phyloP scores from a whole-genome alignment of 2,329 filamentous ascomycete species.

The Neurospora sp. region DNA sequence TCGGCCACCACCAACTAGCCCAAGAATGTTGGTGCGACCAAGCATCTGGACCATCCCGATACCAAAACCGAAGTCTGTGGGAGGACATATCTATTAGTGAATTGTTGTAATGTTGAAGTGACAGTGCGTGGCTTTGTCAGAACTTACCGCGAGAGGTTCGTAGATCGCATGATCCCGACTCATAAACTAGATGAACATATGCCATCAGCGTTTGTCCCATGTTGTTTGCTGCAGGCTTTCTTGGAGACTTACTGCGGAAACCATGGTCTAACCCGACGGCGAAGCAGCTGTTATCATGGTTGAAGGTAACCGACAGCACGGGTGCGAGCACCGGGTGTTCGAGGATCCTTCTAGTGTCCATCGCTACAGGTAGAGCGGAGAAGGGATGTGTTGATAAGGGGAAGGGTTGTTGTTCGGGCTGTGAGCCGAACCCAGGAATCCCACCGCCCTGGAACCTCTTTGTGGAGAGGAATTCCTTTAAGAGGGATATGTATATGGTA shows the following conservation, averaged over 20 bases:
- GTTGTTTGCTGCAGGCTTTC: not conserved
- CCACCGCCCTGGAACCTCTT: not conserved
- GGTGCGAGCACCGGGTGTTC: conserved; percentile 73
- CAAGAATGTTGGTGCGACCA: conserved; percentile 75
- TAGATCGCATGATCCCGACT: conserved; percentile 60
- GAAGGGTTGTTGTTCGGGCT: not conserved
- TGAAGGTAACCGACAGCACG: conserved; percentile 81
- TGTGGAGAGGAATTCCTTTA: not conserved
- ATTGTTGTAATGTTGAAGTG: not conserved
- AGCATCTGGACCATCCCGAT: conserved; percentile 81
- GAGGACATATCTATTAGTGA: conserved; percentile 3
- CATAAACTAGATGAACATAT: conserved; percentile 48
- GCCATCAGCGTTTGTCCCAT: not conserved
- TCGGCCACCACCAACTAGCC: conserved; percentile 78
- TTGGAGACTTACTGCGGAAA: conserved; percentile 57
- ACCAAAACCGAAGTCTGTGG: conserved; percentile 65
- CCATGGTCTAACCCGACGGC: conserved; percentile 78
- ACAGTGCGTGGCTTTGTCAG: not conserved
- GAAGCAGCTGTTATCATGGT: conserved; percentile 75
- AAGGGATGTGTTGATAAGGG: not conserved
- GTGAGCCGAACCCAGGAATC: not conserved
- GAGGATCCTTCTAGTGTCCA: conserved; percentile 26
- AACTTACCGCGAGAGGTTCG: conserved; percentile 37
- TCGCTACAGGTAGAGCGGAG: not conserved
- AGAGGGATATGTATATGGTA: not conserved